Conservation (phyloP, 306 rosid genomes). For the Sesbania bispinosa region DNA sequence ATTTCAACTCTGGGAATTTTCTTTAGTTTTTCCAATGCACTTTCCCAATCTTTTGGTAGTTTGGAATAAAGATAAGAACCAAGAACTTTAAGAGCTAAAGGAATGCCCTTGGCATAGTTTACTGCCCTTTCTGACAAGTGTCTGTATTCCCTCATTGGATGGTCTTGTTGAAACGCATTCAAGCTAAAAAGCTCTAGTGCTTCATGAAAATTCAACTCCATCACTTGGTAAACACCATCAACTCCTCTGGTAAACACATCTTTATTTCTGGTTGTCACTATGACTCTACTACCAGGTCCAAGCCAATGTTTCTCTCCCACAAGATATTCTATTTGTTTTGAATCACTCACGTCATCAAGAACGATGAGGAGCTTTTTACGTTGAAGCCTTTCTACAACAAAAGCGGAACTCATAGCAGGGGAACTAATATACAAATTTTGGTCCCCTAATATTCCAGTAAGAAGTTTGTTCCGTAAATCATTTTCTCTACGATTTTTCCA, state of each 20-base stretch:
- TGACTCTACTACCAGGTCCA: not conserved
- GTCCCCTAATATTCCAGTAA: not conserved
- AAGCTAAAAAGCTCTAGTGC: not conserved
- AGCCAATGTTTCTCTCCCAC: not conserved
- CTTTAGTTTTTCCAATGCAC: not conserved
- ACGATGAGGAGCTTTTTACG: not conserved
- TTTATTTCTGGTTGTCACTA: not conserved
- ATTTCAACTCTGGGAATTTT: not conserved
- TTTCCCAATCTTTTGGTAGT: not conserved
- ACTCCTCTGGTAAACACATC: not conserved
- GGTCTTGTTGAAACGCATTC: slow-evolving; percentile 12
- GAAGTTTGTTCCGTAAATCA: not conserved
- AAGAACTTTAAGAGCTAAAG: not conserved
- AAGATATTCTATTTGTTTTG: not conserved
- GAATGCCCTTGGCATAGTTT: slow-evolving; percentile 7
- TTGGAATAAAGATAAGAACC: not conserved
- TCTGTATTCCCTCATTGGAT: not conserved
- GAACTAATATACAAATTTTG: not conserved
- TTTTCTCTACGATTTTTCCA: not conserved
- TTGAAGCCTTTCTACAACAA: not conserved
- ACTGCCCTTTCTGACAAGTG: not conserved
- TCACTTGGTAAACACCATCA: not conserved
- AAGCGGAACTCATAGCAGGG: not conserved
- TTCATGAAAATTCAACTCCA: not conserved
- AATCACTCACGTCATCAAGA: not conserved